Evolutionary conservation across 371 early-diverging fungal genomes (phyloP).

Genomic region (Rhizomucor miehei): DNA sequence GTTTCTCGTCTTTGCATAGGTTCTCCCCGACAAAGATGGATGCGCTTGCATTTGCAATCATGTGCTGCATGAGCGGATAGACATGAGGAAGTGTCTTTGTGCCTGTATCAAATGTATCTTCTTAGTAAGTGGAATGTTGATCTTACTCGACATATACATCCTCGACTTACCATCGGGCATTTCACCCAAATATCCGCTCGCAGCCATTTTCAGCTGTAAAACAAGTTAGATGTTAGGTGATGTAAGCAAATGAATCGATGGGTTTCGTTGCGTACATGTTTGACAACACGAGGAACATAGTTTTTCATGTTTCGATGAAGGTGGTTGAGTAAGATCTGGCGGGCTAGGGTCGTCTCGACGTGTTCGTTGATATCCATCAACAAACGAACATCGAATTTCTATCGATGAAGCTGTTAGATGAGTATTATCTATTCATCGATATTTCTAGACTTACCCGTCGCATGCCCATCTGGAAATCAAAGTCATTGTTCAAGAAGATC

Average conservation of each 20-base stretch:
- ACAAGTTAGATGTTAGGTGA: not conserved
- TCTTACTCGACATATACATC: too few relatives aligned
- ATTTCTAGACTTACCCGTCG: not conserved
- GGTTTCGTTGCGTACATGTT: slow-evolving; percentile 3
- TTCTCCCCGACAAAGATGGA: slow-evolving; percentile 22
- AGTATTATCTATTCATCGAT: not conserved
- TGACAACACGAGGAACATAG: slow-evolving; percentile 11
- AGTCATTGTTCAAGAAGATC: slow-evolving; percentile 16
- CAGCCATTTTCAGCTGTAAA: not conserved
- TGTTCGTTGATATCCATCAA: slow-evolving; percentile 1
- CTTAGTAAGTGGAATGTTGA: not conserved
- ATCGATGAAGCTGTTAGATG: not conserved
- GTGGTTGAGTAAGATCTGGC: slow-evolving; percentile 7
- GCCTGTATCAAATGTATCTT: not conserved
- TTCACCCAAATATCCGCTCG: not conserved
- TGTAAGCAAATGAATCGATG: not conserved
- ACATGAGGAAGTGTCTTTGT: slow-evolving; percentile 14
- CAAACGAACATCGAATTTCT: slow-evolving; percentile 3
- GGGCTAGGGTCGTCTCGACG: not conserved
- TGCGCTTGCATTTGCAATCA: slow-evolving; percentile 20
- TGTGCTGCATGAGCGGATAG: slow-evolving; percentile 16
- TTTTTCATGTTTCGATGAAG: slow-evolving; percentile 7
- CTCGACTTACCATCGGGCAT: not conserved
- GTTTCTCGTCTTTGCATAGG: slow-evolving; percentile 14
- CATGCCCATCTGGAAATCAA: slow-evolving; percentile 11